Base-by-base conservation (phyloP, 2,329 filamentous ascomycete species). In the Aspergillus ochraceus region DNA sequence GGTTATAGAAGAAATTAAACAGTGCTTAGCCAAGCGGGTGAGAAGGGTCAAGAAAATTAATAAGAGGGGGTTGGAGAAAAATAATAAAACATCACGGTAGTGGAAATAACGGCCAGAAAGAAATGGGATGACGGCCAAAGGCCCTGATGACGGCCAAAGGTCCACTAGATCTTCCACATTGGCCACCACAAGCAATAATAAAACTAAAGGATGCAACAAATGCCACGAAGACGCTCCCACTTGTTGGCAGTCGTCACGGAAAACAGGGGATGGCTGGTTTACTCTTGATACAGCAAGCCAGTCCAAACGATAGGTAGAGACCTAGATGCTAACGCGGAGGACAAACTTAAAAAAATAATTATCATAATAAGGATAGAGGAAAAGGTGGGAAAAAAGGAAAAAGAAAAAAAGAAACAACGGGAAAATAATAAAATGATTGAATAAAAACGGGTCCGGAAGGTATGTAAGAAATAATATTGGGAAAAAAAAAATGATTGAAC, bases 41-140 rank as follows among this genome's bases (percentile, higher is more conserved):
- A 61, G 59, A 58, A 57, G 36, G 36, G 36, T 42, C 36, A 57
- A 54, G 60, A 57, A 57, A 60, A 20, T 29, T 29, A 52, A 52
- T 29, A 19, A 52, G 29, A 52, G n/a, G 29, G 17, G 30, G 30
- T 30, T 26, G 29, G 45, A 29, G 61, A 60, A 59, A 57, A 60
- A 58, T 58, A 57, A 61, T 58, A 57, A 60, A 62, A 50, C 50
- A 62, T 59, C 57, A 62, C 52, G 64, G 65, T 52, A 66, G 69
- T 73, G 70, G 68, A 68, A 71, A 73, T 70, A 71, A 64, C 39
- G 54, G 51, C 39, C 55, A 60, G 46, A 57, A 55, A 52, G 55
- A 59, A 54, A 55, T 54, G 39, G 42, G 59, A 58, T 54, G 52
- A 24, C 22, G 22, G 22, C 22, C 22, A 55, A 64, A 57, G 56